A percentile compares a stretch with the other conserved stretches of the same genome.
Evolutionary conservation across 306 rosid species (phyloP).

Genomic region (Alnus rubra): DNA sequence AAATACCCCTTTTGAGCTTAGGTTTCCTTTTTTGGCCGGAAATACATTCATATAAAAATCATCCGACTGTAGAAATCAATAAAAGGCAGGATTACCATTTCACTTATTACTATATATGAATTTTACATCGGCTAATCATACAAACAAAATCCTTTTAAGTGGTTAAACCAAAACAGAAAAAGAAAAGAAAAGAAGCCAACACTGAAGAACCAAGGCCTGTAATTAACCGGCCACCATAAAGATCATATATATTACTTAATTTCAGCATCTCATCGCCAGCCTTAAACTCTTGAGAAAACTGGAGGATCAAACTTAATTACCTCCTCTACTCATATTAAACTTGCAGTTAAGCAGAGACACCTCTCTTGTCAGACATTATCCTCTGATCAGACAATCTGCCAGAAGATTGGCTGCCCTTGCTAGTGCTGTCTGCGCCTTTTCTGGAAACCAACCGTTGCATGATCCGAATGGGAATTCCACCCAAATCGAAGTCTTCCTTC

Average conservation of each 20-base stretch:
- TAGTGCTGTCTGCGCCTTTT: slow-evolving; percentile 37
- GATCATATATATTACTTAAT: background rate
- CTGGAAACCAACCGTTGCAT: slow-evolving; percentile 63
- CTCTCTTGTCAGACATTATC: slow-evolving; percentile 70
- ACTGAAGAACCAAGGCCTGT: background rate
- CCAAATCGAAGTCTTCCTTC: slow-evolving; percentile 95
- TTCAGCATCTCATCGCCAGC: background rate
- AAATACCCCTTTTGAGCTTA: too few relatives aligned
- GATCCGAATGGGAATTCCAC: slow-evolving; percentile 91
- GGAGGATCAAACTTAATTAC: background rate
- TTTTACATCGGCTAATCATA: background rate
- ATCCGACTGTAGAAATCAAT: background rate
- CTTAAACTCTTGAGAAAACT: too few relatives aligned
- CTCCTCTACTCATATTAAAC: background rate
- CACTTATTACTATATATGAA: background rate
- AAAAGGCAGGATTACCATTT: slow-evolving; percentile 1
- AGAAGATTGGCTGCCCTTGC: slow-evolving; percentile 40
- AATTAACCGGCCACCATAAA: background rate
- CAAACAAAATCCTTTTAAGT: background rate
- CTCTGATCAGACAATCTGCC: slow-evolving; percentile 38
- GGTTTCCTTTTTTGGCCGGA: too few relatives aligned
- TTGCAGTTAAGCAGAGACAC: background rate
- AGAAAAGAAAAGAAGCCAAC: background rate
- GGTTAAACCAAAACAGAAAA: too few relatives aligned
- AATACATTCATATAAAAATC: too few relatives aligned